Evolutionary conservation across 176 grass and related monocot species (phyloP), one percentile per base, ranked within the genome.

Genomic region (Juncus effusus): DNA sequence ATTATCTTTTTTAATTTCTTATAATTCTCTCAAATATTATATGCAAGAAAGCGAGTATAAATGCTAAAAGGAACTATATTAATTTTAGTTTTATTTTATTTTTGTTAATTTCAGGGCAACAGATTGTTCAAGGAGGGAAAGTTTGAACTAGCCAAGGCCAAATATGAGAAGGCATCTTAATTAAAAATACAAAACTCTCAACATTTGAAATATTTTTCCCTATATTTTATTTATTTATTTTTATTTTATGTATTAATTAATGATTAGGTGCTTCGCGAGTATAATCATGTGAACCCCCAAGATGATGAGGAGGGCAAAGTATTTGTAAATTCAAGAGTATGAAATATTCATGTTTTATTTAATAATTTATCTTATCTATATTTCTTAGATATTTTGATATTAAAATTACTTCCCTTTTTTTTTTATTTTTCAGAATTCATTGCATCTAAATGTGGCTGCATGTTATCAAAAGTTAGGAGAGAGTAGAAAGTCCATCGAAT

Each of bases 41-140:
- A 16, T 72, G 10, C 66, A 56, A 69, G 51, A 39, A 13, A 69
- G 16, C 38, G 12, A 72, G 38, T 67, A 65, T 66, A 75, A 45
- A 64, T 54, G 53, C 59, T 57, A 53, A 38, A 54, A 69, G 12
- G 76, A 57, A 76, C 13, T 63, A 63, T 53, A 56, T 78, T 59
- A 80, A 56, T 7, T 14, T 54, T 65, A 59, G 41, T 16, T 10
- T 60, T 9, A 56, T 7, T 14, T 54, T 65, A 59, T 50, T 16
- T 10, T 60, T 9, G 35, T 83, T 54, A 80, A 47, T 81, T 40
- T 66, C 77, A 97, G 88, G 93, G 93, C 74, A 97, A 97, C 35
- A 84, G 85, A 84, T 76, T 97, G 59, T 97, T 97, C 79, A 97
- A 97, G 81, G 93, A 97, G 91, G 88, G 85, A 65, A 97, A 97